Evolutionary conservation across 2,329 filamentous ascomycete genomes (phyloP).

Genomic region (Emergomyces orientalis): DNA sequence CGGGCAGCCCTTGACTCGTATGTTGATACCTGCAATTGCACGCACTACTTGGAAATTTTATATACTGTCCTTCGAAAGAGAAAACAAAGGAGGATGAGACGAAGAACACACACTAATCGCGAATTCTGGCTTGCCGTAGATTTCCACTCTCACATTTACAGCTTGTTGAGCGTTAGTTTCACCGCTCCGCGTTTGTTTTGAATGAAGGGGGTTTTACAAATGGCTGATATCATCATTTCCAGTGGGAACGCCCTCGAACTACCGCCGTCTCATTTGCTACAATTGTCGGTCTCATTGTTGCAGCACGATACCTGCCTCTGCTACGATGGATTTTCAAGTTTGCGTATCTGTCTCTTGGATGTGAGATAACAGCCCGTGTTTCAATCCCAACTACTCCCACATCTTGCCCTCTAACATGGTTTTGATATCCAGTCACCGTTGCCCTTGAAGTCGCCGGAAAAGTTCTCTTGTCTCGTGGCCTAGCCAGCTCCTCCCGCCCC

Average conservation of each 20-base stretch:
- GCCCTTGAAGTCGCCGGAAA: conserved; percentile 50
- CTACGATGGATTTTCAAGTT: conserved; percentile 54
- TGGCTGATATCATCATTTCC: conserved; percentile 7
- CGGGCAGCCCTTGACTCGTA: conserved; percentile 54
- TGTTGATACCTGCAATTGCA: conserved; percentile 18
- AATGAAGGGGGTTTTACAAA: too few relatives aligned
- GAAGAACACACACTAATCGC: background rate
- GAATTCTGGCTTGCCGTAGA: conserved; percentile 29
- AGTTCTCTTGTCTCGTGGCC: conserved; percentile 47
- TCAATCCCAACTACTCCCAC: background rate
- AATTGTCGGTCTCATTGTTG: conserved; percentile 52
- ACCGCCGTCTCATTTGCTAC: conserved; percentile 52
- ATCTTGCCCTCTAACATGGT: conserved; percentile 4
- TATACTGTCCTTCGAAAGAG: too few relatives aligned
- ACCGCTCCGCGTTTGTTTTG: background rate
- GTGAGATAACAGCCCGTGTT: conserved; percentile 31
- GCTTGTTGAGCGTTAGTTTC: conserved; percentile 49
- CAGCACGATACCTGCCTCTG: conserved; percentile 53
- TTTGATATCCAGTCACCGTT: conserved; percentile 41
- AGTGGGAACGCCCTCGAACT: conserved; percentile 58
- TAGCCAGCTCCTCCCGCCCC: conserved; percentile 53
- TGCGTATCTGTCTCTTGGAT: conserved; percentile 49
- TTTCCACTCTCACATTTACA: conserved; percentile 60
- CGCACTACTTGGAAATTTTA: background rate
- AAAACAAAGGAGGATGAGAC: background rate